Evolutionary conservation across 2,329 filamentous ascomycete species (phyloP).

Genomic region (Fusarium fracticaudum): DNA sequence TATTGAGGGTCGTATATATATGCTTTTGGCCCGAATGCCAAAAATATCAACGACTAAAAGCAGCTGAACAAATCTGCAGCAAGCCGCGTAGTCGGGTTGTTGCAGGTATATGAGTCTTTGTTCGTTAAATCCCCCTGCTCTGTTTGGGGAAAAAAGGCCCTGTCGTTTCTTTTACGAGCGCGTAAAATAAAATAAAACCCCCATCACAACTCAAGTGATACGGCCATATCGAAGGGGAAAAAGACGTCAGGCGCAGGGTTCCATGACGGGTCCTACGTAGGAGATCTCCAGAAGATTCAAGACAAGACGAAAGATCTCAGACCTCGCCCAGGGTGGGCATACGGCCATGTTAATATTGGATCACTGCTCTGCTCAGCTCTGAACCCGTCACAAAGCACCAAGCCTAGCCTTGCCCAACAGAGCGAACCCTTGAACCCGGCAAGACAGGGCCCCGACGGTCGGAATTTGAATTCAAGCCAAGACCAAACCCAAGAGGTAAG

Average conservation of each 20-base stretch:
- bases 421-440: slow-evolving; percentile 18
- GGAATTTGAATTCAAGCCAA: slow-evolving; percentile 35
- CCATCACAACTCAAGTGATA: slow-evolving; percentile 11
- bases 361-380: neutral
- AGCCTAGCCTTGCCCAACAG: slow-evolving; percentile 1
- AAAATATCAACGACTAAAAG: neutral
- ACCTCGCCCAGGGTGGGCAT: slow-evolving; percentile 22
- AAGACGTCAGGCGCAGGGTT: slow-evolving; percentile 31
- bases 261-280: slow-evolving; percentile 28
- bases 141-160: neutral
- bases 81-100: slow-evolving; percentile 30
- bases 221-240: slow-evolving; percentile 5
- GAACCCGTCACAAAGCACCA: neutral
- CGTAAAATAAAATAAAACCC: neutral
- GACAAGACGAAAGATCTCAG: slow-evolving; percentile 27
- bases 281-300: slow-evolving; percentile 19
- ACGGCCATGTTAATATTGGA: slow-evolving; percentile 37
- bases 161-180: neutral
- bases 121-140: slow-evolving; percentile 13
- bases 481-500: slow-evolving; percentile 34
- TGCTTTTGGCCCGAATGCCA: neutral
- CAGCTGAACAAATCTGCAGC: slow-evolving; percentile 20
- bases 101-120: slow-evolving; percentile 28
- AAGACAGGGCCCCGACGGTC: slow-evolving; percentile 33
- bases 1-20: slow-evolving; percentile 10